Conservation (phyloP, 129 eudicot species). For the Silybum marianum region DNA sequence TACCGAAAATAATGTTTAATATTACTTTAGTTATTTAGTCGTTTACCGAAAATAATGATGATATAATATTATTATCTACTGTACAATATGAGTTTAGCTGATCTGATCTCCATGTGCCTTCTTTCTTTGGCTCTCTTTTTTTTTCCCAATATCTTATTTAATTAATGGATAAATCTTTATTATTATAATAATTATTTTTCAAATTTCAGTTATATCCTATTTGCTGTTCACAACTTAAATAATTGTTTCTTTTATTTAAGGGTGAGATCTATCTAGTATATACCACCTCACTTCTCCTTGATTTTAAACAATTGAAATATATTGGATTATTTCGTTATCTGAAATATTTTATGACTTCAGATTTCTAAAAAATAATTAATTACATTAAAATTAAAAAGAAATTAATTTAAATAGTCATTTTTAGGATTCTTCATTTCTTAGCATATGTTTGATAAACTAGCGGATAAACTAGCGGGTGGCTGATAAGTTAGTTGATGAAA, state of each 20-base stretch:
- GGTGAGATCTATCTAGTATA: too few relatives aligned
- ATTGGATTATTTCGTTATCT: neutral
- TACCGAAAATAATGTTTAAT: constrained; percentile 24
- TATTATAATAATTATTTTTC: neutral
- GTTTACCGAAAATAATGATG: constrained; percentile 24
- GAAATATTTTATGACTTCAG: neutral
- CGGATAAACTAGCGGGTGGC: too few relatives aligned
- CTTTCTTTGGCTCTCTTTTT: constrained; percentile 15
- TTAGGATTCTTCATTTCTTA: too few relatives aligned
- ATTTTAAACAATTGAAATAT: neutral
- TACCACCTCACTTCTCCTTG: too few relatives aligned
- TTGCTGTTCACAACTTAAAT: neutral
- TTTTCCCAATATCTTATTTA: constrained; percentile 11
- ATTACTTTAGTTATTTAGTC: constrained; percentile 25
- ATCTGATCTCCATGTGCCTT: constrained; percentile 31
- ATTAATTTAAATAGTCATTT: too few relatives aligned
- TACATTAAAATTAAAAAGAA: too few relatives aligned
- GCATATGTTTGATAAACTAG: too few relatives aligned
- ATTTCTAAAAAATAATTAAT: too few relatives aligned
- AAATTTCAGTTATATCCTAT: neutral
- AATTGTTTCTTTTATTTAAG: neutral
- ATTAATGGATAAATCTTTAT: neutral
- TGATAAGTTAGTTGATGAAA: too few relatives aligned
- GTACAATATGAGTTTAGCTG: constrained; percentile 19
- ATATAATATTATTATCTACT: constrained; percentile 20